phyloP scores from a whole-genome alignment of 2,329 filamentous ascomycete species.

The Phialocephala sp. region DNA sequence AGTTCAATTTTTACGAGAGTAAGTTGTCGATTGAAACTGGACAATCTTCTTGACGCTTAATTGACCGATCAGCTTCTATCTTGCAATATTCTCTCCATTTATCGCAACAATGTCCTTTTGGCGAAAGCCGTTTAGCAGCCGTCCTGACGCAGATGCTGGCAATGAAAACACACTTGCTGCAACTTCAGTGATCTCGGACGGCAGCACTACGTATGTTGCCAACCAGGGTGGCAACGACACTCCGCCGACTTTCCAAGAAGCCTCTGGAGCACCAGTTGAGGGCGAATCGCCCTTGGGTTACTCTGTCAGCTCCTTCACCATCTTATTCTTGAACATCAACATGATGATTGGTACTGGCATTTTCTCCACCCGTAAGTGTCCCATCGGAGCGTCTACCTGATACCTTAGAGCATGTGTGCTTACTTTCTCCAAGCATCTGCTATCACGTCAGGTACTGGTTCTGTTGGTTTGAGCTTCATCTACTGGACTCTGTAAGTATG shows the following conservation, averaged over 20 bases:
- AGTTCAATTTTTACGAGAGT: too few species aligned
- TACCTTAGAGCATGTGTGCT: not conserved
- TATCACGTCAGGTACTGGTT: slow-evolving; percentile 63
- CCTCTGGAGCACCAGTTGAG: slow-evolving; percentile 66
- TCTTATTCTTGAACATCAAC: slow-evolving; percentile 65
- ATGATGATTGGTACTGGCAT: slow-evolving; percentile 67
- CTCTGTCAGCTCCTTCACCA: slow-evolving; percentile 59
- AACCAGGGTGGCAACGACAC: slow-evolving; percentile 2
- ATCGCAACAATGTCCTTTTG: not conserved
- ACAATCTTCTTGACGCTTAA: not conserved
- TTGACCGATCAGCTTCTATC: not conserved
- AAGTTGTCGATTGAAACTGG: too few species aligned
- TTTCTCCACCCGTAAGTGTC: slow-evolving; percentile 21
- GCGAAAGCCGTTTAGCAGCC: slow-evolving; percentile 2
- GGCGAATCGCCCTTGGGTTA: slow-evolving; percentile 63
- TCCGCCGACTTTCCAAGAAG: slow-evolving; percentile 47
- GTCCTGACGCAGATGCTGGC: not conserved
- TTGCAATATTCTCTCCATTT: not conserved
- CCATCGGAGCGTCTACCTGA: not conserved
- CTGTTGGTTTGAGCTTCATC: slow-evolving; percentile 64
- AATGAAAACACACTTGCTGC: not conserved
- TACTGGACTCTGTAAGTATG: slow-evolving; percentile 44
- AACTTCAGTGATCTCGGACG: slow-evolving; percentile 6
- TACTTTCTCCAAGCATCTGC: slow-evolving; percentile 51
- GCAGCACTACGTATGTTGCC: slow-evolving; percentile 2